phyloP scores from a whole-genome alignment of 352 stramenopile genomes.

The Globisporangium paroecandrum region DNA sequence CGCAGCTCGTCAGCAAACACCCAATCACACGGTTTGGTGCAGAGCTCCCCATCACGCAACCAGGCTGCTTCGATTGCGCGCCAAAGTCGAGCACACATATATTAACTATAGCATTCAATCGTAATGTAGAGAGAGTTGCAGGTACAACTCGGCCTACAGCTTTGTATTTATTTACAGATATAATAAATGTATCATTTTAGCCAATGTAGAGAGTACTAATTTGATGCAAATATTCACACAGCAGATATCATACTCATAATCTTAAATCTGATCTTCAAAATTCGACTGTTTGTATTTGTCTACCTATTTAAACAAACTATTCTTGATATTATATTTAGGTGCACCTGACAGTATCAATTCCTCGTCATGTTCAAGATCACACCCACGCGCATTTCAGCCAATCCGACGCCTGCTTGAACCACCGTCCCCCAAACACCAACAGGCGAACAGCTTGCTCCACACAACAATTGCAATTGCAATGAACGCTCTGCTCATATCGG shows the following conservation, averaged over 20 bases:
- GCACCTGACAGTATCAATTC: not conserved
- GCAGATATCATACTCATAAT: not conserved
- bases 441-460: not conserved
- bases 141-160: no score
- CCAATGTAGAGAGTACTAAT: no score
- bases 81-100: no score
- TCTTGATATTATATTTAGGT: not conserved
- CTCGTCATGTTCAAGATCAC: no score
- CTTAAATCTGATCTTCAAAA: not conserved
- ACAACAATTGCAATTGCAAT: not conserved
- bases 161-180: no score
- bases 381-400: not conserved
- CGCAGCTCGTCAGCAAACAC: not conserved
- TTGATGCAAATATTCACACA: not conserved
- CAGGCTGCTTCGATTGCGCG: not conserved
- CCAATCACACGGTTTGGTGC: conserved; percentile 8
- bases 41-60: not conserved
- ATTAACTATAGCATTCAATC: not conserved
- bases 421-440: not conserved
- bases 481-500: conserved; percentile 8
- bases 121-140: no score
- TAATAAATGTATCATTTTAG: no score
- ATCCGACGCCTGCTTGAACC: conserved; percentile 10
- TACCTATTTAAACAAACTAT: not conserved
- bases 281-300: not conserved